phyloP scores from a whole-genome alignment of 768 basidiomycete species.

The Calocybe gangraenosa region DNA sequence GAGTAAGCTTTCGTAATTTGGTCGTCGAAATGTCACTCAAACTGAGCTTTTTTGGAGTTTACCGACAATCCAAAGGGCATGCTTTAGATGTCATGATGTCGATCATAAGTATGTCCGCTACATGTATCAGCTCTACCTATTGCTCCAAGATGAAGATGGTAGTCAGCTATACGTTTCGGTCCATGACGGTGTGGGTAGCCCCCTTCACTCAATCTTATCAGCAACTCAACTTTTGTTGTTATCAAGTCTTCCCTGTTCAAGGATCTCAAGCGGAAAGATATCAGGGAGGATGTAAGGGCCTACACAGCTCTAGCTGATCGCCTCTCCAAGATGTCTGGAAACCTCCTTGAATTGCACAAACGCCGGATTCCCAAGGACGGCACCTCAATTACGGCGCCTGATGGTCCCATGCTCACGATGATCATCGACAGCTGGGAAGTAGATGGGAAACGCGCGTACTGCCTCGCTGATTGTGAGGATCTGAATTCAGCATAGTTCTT shows the following conservation, averaged over 20 bases:
- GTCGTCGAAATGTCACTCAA: neutral
- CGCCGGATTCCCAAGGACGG: conserved; percentile 8
- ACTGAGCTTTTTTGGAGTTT: conserved; percentile 31
- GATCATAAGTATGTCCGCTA: conserved; percentile 45
- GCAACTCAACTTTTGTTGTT: neutral
- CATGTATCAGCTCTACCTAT: conserved; percentile 45
- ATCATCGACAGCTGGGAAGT: conserved; percentile 26
- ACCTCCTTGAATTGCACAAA: conserved; percentile 38
- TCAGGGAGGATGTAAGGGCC: conserved; percentile 35
- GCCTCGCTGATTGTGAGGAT: conserved; percentile 18
- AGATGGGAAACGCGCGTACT: conserved; percentile 21
- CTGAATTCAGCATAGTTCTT: neutral
- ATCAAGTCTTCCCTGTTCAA: conserved; percentile 39
- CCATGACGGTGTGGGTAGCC: conserved; percentile 36
- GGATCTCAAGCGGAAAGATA: conserved; percentile 39
- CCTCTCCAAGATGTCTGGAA: conserved; percentile 43
- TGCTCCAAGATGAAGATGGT: conserved; percentile 47
- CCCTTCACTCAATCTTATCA: neutral
- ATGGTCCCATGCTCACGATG: conserved; percentile 10
- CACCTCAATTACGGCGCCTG: neutral
- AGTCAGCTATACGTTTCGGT: conserved; percentile 40
- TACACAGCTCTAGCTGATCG: conserved; percentile 33
- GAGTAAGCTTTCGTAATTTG: conserved; percentile 32
- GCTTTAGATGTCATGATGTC: conserved; percentile 50
- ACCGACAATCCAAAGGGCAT: conserved; percentile 35